Evolutionary conservation across 1,284 basidiomycete genomes (phyloP), one percentile per base, ranked within the genome.

Genomic region (Microbotryum lychnidis-dioicae): DNA sequence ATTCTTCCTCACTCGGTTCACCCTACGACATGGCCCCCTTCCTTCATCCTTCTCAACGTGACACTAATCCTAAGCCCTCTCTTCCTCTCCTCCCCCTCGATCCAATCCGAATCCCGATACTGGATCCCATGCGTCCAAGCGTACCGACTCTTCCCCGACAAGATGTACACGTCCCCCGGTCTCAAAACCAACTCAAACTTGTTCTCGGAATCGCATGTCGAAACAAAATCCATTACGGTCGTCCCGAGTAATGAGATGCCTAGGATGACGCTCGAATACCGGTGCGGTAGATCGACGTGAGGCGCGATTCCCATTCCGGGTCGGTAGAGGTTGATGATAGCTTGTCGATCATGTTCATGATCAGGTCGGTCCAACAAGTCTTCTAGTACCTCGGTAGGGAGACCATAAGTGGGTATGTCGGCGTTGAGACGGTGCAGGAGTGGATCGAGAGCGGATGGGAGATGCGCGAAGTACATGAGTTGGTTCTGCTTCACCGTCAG

Each of bases 231-330:
- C 87, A 90, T 90, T 14, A 83, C 83, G 54, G 83, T 87, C 18
- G 84, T 82, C 51, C 84, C 84, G 20, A 83, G 80, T 42, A 91
- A 76, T 69, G 85, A 88, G 61, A 90, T 80, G 14, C 86, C 87
- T 44, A 90, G 79, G 64, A 91, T 89, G 3, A 86, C 87, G 71
- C 90, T 87, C 16, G 81, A 86, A 70, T 85, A 91, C 21, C 89
- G 81, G 49, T 79, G 77, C 9, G 87, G 78, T 45, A 91, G 77
- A 71, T 91, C 89, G 50, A 90, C 82, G 68, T 90, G 88, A 0
- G 87, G 80, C 1, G 82, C 78, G 65, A 91, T 90, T 12, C 89
- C 88, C 72, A 89, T 84, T 1, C 87, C 87, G 0, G 86, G 86
- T 54, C 77, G 76, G 71, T 91, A 91, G 4, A 87, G 76, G 72